Percentiles rank a stretch among this genome's conserved stretches.
These are phyloP conservation scores for Ampelomyces quisqualis DNA, from an alignment of 2,329 filamentous ascomycete species.

Conservation along the genomic window DNA sequence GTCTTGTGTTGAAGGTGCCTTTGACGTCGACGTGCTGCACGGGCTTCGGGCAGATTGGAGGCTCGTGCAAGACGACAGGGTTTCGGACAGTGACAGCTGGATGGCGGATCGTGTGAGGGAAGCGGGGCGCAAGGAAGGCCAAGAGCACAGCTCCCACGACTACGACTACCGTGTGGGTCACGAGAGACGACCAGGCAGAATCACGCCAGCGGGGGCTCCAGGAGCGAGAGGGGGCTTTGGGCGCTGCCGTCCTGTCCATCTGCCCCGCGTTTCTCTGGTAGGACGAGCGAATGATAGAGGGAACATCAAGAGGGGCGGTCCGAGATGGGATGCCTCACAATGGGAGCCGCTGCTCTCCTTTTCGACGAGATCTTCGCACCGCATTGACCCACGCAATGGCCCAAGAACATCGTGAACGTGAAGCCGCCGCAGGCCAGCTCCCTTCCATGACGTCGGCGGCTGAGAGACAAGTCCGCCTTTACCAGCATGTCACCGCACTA, in stretches of 20 bases:
- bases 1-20: conserved; percentile 40
- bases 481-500: no score
- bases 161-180: conserved; percentile 31
- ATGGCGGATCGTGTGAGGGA: conserved; percentile 33
- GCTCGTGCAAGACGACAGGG: conserved; percentile 27
- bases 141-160: conserved; percentile 38
- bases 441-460: conserved; percentile 21
- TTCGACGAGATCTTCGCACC: conserved; percentile 5
- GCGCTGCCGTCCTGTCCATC: conserved; percentile 1
- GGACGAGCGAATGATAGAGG: conserved; percentile 4
- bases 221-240: conserved; percentile 12
- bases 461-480: conserved; percentile 10
- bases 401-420: conserved; percentile 14
- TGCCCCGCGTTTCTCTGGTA: conserved; percentile 7
- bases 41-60: conserved; percentile 33
- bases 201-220: conserved; percentile 12
- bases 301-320: conserved; percentile 5
- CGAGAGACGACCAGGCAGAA: conserved; percentile 15
- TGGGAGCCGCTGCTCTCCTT: conserved; percentile 4
- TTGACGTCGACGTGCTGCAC: conserved; percentile 29
- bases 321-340: conserved; percentile 5
- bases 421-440: conserved; percentile 7
- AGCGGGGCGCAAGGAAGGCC: conserved; percentile 40
- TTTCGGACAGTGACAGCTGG: conserved; percentile 27
- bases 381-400: conserved; percentile 4